Base-by-base conservation (phyloP, 73 alveolate genomes). In the Tetrahymena thermophila region DNA sequence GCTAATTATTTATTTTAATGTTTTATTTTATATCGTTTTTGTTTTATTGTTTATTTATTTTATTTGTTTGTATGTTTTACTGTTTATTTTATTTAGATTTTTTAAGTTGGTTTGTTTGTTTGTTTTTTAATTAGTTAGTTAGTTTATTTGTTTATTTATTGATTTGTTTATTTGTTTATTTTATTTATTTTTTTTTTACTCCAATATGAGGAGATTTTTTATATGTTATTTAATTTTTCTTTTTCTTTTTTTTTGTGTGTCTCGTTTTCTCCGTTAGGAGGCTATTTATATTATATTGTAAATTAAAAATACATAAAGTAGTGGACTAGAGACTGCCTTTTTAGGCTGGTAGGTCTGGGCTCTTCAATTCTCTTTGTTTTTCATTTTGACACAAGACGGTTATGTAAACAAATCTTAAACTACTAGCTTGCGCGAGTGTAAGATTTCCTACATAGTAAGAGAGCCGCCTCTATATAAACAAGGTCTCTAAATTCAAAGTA, bases 281-380 rank as follows among this genome's bases (percentile, higher is more conserved):
- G 85, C 89, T 71, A 71, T 71, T 71, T 71, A 71, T 71, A 71
- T 71, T 71, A 71, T 71, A 71, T 31, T 71, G 89, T 71, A 71
- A 71, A n/a, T 71, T 71, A 71, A 71, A 71, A 71, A 71, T 71
- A 71, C 89, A 71, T 71, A 71, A 71, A 71, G 89, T 71, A 71
- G 89, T 71, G 89, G 89, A 71, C 89, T 71, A 71, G 89, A 71
- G 89, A 71, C 89, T 71, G 89, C 89, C 89, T 71, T 71, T 56
- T 71, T 71, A 71, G 89, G 89, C 89, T 71, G 89, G 89, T 71
- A 71, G 37, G 89, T 71, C 89, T 71, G 89, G 89, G 89, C 89
- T 71, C 89, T 71, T 71, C 89, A 31, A 71, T 13, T 71, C 31
- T 31, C 7, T 3, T n/a, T 25, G 89, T n/a, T 71, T 71, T 71